Percentiles rank a stretch among this genome's conserved stretches.
phyloP scores from a whole-genome alignment of 371 early-diverging fungal species.

The Blakeslea trispora region DNA sequence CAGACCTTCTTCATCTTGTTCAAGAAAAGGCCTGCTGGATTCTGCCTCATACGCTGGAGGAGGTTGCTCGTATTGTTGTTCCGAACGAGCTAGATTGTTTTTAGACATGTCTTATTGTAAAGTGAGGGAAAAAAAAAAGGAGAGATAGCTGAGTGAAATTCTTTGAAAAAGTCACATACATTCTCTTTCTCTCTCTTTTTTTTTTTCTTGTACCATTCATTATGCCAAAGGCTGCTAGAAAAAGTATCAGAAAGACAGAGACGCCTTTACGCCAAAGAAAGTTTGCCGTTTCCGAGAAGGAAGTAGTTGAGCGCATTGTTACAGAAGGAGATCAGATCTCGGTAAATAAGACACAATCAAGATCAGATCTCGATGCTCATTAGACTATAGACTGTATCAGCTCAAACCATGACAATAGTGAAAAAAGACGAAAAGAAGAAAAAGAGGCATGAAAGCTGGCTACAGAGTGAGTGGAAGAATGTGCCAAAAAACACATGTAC shows the following conservation, averaged over 20 bases:
- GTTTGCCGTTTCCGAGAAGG: conserved; percentile 26
- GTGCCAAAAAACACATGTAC: neutral
- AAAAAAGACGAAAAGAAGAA: conserved; percentile 57
- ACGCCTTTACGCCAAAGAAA: conserved; percentile 25
- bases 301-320: conserved; percentile 28
- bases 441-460: conserved; percentile 58
- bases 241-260: conserved; percentile 21
- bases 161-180: conserved; percentile 2
- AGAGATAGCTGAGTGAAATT: conserved; percentile 2
- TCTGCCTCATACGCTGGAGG: conserved; percentile 47
- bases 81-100: neutral
- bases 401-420: conserved; percentile 23
- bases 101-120: conserved; percentile 3
- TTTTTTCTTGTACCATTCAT: conserved; percentile 1
- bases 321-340: conserved; percentile 11
- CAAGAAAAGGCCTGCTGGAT: conserved; percentile 30
- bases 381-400: conserved; percentile 9
- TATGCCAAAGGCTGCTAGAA: conserved; percentile 55
- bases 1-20: conserved; percentile 30
- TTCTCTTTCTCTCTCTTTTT: conserved; percentile 7
- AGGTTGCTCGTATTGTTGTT: conserved; percentile 31
- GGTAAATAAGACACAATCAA: conserved; percentile 2
- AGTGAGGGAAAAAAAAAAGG: no score
- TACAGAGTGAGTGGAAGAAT: conserved; percentile 46
- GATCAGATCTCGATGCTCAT: conserved; percentile 2